These are phyloP conservation scores for Paratinospora sagittata DNA, from an alignment of 164 flowering plant species.

Conservation along the genomic window DNA sequence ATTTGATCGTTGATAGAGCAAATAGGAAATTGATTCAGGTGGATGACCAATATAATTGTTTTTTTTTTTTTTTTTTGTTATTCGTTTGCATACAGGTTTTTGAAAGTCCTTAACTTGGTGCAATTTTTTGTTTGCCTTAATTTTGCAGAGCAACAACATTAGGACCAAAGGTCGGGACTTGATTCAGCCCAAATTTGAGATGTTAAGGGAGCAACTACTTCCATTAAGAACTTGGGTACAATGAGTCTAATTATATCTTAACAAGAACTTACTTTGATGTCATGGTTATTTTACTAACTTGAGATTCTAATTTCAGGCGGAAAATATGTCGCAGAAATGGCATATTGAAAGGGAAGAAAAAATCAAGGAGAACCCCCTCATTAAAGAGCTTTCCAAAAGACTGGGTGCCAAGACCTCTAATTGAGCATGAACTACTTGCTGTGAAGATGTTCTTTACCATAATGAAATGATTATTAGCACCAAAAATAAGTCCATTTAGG, in stretches of 20 bases:
- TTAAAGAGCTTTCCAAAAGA: conserved; percentile 72
- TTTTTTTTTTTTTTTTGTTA: no score
- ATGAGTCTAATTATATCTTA: neutral
- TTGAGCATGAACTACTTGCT: no score
- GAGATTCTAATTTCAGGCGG: conserved; percentile 40
- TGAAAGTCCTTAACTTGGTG: neutral
- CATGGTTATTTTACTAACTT: conserved; percentile 6
- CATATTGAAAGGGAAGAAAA: conserved; percentile 39
- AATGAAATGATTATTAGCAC: no score
- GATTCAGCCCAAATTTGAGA: conserved; percentile 52
- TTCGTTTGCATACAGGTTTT: neutral
- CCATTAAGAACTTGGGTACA: conserved; percentile 73
- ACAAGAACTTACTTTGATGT: neutral
- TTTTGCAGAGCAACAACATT: conserved; percentile 53
- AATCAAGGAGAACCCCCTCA: conserved; percentile 51
- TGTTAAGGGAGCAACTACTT: conserved; percentile 39
- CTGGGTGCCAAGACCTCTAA: conserved; percentile 35
- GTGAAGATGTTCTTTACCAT: no score
- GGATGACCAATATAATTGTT: no score
- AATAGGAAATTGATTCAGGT: no score
- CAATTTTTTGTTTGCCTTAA: neutral
- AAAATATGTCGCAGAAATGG: conserved; percentile 56
- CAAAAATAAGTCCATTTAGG: neutral
- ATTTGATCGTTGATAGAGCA: no score
- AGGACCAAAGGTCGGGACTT: conserved; percentile 52